These are phyloP conservation scores for Boletus barrowsii DNA, from an alignment of 768 basidiomycete genomes.

Conservation along the genomic window DNA sequence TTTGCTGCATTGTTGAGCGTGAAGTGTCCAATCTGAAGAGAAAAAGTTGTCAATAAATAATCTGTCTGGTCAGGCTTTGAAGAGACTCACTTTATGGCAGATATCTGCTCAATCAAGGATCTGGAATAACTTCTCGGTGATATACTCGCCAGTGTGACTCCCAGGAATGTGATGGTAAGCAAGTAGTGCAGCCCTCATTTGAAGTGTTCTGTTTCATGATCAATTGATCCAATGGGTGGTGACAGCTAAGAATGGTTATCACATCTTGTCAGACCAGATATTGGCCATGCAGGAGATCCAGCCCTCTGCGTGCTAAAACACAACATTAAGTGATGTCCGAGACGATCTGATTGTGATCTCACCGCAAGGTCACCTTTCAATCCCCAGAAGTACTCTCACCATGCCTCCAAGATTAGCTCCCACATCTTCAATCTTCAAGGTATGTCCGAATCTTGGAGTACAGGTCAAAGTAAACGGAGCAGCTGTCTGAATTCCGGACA, in stretches of 20 bases:
- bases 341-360: background rate
- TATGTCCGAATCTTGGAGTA: conserved; percentile 22
- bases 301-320: too few species aligned
- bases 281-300: too few species aligned
- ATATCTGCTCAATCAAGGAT: background rate
- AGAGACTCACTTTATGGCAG: background rate
- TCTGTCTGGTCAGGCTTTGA: background rate
- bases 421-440: conserved; percentile 23
- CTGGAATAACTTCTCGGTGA: background rate
- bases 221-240: conserved; percentile 10
- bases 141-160: conserved; percentile 12
- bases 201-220: background rate
- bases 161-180: conserved; percentile 14
- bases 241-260: background rate
- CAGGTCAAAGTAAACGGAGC: conserved; percentile 19
- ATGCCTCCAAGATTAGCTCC: conserved; percentile 22
- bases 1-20: background rate
- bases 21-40: background rate
- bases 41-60: background rate
- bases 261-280: too few species aligned
- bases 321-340: too few species aligned
- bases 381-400: conserved; percentile 9
- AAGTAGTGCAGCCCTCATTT: conserved; percentile 5
- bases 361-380: conserved; percentile 23
- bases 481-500: conserved; percentile 24